Conservation (phyloP, 2,329 filamentous ascomycete genomes). For the Teratosphaeria gauchensis region DNA sequence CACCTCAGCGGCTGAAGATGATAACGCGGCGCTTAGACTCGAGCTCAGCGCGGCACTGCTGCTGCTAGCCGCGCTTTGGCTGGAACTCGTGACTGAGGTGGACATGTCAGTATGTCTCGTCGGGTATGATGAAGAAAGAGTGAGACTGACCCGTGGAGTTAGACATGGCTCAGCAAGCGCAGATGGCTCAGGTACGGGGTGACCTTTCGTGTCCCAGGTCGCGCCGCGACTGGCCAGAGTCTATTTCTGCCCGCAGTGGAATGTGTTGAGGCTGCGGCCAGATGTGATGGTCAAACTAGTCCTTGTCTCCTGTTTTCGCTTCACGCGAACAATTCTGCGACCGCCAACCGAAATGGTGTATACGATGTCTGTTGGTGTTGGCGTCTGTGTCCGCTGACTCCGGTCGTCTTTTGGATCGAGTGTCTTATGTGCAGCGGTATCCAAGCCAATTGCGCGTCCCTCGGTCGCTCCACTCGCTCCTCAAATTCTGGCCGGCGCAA, state of each 20-base stretch:
- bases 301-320: not conserved
- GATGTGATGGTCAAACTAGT: not conserved
- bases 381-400: not conserved
- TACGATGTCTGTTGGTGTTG: not conserved
- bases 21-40: not conserved
- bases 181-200: not conserved
- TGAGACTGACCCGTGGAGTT: constrained; percentile 3
- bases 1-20: not conserved
- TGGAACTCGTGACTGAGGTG: constrained; percentile 1
- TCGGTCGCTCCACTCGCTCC: not conserved
- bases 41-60: constrained; percentile 1
- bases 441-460: not conserved
- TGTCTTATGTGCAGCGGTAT: not conserved
- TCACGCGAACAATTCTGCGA: not conserved
- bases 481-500: not conserved
- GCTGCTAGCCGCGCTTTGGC: not conserved
- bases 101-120: not conserved
- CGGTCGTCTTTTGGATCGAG: not conserved
- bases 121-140: not conserved
- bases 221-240: not conserved
- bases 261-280: not conserved
- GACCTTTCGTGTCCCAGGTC: not conserved
- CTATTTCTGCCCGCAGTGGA: not conserved
- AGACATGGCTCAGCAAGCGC: constrained; percentile 1
- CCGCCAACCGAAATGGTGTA: not conserved